Percentiles rank a stretch among this genome's conserved stretches.
Evolutionary conservation across 345 rosid genomes (phyloP).

Genomic region (Moricandia arvensis): DNA sequence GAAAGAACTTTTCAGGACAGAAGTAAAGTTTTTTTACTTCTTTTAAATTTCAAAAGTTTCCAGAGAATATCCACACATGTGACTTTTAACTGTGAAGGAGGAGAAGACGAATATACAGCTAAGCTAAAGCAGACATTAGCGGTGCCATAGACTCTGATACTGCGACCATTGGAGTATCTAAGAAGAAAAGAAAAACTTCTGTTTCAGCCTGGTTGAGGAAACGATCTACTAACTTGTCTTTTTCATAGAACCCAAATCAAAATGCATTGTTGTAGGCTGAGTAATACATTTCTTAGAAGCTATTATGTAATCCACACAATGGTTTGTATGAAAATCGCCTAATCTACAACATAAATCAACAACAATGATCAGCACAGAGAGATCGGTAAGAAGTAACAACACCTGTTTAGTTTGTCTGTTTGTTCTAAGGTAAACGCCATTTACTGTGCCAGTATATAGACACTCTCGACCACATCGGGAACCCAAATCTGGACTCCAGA

Average conservation of each 20-base stretch:
- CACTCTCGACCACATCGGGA: conserved; percentile 82
- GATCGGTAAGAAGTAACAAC: neutral
- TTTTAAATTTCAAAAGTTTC: too few relatives aligned
- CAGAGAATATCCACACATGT: too few relatives aligned
- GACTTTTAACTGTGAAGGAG: too few relatives aligned
- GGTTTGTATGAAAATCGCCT: neutral
- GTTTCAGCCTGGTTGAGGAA: conserved; percentile 43
- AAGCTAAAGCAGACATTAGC: conserved; percentile 26
- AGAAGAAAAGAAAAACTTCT: conserved; percentile 62
- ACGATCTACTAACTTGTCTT: conserved; percentile 10
- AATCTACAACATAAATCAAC: conserved; percentile 13
- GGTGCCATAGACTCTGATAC: conserved; percentile 32
- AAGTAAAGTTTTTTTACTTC: too few relatives aligned
- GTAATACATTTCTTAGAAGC: conserved; percentile 15
- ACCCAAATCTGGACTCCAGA: conserved; percentile 65
- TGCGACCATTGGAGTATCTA: conserved; percentile 40
- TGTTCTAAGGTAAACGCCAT: conserved; percentile 66
- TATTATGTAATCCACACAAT: neutral
- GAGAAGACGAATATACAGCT: too few relatives aligned
- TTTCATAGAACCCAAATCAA: conserved; percentile 11
- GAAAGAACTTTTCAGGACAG: too few relatives aligned
- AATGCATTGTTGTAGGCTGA: neutral
- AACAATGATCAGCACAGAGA: neutral
- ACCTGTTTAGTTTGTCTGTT: neutral
- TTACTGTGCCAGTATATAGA: conserved; percentile 91